These are phyloP conservation scores for Spinellus fusiger DNA, from an alignment of 192 early-diverging fungal genomes.

Conservation along the genomic window DNA sequence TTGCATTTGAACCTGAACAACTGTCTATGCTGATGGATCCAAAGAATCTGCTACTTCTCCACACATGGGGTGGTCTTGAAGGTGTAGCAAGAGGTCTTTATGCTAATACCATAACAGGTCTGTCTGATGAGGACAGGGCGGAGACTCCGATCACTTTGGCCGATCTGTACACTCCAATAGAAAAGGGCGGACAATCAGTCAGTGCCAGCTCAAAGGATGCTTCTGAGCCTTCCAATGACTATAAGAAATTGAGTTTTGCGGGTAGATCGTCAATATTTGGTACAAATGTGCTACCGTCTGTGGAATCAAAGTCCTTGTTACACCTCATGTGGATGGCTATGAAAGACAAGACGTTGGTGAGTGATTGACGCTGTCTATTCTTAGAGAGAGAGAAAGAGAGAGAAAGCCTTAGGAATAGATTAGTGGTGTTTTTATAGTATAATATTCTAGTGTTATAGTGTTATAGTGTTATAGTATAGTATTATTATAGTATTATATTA, in stretches of 20 bases:
- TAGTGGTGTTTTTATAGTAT: background rate
- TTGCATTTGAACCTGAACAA: constrained; percentile 46
- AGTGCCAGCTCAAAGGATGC: background rate
- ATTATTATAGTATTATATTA: too few relatives aligned
- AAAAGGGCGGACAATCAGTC: background rate
- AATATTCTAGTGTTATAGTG: too few relatives aligned
- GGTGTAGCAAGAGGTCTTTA: constrained; percentile 47
- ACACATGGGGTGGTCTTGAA: constrained; percentile 40
- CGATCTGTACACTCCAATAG: constrained; percentile 9
- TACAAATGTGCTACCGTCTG: constrained; percentile 61
- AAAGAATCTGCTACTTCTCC: constrained; percentile 43
- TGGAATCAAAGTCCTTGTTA: constrained; percentile 64
- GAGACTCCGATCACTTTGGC: constrained; percentile 28
- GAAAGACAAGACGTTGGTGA: constrained; percentile 74
- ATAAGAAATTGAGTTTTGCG: constrained; percentile 21
- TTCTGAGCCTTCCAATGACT: background rate
- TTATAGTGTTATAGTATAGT: too few relatives aligned
- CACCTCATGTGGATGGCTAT: constrained; percentile 76
- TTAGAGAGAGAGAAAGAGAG: background rate
- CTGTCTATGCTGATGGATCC: constrained; percentile 50
- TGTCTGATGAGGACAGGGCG: constrained; percentile 29
- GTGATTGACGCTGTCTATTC: constrained; percentile 3
- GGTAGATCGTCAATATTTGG: constrained; percentile 60
- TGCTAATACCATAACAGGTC: constrained; percentile 38
- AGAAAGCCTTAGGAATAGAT: background rate